These are phyloP conservation scores for Mesembryanthemum crystallinum DNA, from an alignment of 148 eudicot genomes.

Conservation along the genomic window DNA sequence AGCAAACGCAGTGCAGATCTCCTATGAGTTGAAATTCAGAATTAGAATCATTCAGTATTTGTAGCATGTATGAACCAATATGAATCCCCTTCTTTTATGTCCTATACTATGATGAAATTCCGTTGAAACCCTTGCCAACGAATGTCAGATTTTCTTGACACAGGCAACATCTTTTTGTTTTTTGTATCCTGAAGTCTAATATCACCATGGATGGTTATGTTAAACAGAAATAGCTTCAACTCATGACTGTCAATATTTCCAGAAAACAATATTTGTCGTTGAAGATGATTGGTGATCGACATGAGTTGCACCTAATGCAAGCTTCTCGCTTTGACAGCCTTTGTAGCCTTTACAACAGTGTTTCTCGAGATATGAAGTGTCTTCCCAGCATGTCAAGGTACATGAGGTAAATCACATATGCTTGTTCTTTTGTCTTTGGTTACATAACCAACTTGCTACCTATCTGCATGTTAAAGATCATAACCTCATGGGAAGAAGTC, in stretches of 20 bases:
- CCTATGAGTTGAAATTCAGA: too few relatives aligned
- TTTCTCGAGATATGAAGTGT: neutral
- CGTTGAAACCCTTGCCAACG: neutral
- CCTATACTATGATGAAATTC: too few relatives aligned
- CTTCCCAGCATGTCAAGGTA: neutral
- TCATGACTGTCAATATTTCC: neutral
- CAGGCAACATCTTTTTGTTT: neutral
- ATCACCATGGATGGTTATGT: neutral
- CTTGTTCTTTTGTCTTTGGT: neutral
- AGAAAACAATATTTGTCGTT: neutral
- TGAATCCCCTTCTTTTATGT: too few relatives aligned
- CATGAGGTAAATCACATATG: neutral
- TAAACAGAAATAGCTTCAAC: neutral
- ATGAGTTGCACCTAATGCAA: neutral
- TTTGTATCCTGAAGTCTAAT: neutral
- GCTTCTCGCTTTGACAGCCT: neutral
- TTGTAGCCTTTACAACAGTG: neutral
- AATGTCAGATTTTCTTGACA: neutral
- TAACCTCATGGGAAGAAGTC: neutral
- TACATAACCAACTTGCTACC: neutral
- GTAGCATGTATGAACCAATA: too few relatives aligned
- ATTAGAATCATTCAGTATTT: too few relatives aligned
- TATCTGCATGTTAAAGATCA: neutral
- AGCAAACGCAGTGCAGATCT: too few relatives aligned
- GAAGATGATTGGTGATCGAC: neutral